phyloP scores from a whole-genome alignment of 2,329 filamentous ascomycete species.

The Diaporthe capsici region DNA sequence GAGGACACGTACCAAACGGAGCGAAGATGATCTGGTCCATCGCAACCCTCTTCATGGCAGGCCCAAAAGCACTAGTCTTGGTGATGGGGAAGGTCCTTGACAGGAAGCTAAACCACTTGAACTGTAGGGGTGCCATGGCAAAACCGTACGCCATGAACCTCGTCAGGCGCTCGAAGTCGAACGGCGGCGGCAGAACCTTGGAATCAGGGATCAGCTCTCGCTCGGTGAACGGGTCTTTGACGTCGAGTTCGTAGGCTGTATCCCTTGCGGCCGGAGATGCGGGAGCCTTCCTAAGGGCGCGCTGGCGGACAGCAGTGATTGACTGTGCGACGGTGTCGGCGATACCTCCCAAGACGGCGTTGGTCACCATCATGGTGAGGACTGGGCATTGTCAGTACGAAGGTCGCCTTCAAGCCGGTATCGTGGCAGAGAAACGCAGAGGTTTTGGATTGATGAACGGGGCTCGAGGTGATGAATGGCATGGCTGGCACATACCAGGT shows the following conservation, averaged over 20 bases:
- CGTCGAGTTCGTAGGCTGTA: slow-evolving; percentile 88
- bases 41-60: slow-evolving; percentile 90
- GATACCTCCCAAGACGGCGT: slow-evolving; percentile 93
- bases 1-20: slow-evolving; percentile 75
- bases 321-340: slow-evolving; percentile 97
- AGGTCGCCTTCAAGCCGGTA: background rate
- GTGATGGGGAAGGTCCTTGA: slow-evolving; percentile 86
- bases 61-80: slow-evolving; percentile 79
- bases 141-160: slow-evolving; percentile 99
- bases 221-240: slow-evolving; percentile 78
- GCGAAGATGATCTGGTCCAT: slow-evolving; percentile 96
- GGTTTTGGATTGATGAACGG: background rate
- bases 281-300: slow-evolving; percentile 73
- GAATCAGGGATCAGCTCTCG: slow-evolving; percentile 77
- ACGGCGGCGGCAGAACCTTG: slow-evolving; percentile 79
- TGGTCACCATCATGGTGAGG: slow-evolving; percentile 99
- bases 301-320: slow-evolving; percentile 85
- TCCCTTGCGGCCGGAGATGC: slow-evolving; percentile 73
- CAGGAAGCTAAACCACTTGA: slow-evolving; percentile 94
- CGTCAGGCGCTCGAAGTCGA: slow-evolving; percentile 95
- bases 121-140: slow-evolving; percentile 94
- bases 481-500: slow-evolving; percentile 73
- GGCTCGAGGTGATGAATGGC: background rate
- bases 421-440: background rate
- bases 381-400: slow-evolving; percentile 64